Evolutionary conservation across 2,329 filamentous ascomycete genomes (phyloP).

Genomic region (Diplodia mutila): DNA sequence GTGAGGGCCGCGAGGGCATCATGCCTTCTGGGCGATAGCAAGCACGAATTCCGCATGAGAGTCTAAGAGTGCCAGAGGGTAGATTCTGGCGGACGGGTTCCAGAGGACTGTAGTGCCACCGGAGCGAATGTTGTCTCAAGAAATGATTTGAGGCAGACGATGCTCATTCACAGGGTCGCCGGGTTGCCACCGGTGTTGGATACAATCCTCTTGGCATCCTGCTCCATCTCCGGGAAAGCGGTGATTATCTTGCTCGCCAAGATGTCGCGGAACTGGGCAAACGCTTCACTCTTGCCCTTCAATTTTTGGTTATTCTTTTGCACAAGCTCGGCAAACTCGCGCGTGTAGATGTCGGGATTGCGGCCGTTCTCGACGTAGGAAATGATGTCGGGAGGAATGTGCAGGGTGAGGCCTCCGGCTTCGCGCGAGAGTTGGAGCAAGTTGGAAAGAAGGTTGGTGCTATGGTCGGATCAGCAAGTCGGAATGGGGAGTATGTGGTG

Average conservation of each 20-base stretch:
- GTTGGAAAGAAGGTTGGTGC: conserved; percentile 51
- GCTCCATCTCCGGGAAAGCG: conserved; percentile 60
- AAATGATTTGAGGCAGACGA: background rate
- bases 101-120: background rate
- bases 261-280: conserved; percentile 61
- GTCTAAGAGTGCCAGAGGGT: background rate
- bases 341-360: conserved; percentile 69
- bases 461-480: background rate
- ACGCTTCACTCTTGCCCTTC: conserved; percentile 64
- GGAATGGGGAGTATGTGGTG: background rate
- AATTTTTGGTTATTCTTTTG: conserved; percentile 66
- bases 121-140: too few relatives aligned
- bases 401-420: conserved; percentile 54
- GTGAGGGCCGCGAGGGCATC: background rate
- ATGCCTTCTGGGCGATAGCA: background rate
- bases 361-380: conserved; percentile 65
- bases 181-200: conserved; percentile 46
- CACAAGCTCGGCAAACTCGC: conserved; percentile 67
- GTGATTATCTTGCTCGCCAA: conserved; percentile 61
- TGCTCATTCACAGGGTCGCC: background rate
- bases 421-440: conserved; percentile 57
- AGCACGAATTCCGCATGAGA: background rate
- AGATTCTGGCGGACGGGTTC: background rate
- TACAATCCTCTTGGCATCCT: conserved; percentile 58
- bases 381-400: conserved; percentile 64